These are phyloP conservation scores for Aspergillus terreus DNA, from an alignment of 2,329 filamentous ascomycete species.

Conservation along the genomic window DNA sequence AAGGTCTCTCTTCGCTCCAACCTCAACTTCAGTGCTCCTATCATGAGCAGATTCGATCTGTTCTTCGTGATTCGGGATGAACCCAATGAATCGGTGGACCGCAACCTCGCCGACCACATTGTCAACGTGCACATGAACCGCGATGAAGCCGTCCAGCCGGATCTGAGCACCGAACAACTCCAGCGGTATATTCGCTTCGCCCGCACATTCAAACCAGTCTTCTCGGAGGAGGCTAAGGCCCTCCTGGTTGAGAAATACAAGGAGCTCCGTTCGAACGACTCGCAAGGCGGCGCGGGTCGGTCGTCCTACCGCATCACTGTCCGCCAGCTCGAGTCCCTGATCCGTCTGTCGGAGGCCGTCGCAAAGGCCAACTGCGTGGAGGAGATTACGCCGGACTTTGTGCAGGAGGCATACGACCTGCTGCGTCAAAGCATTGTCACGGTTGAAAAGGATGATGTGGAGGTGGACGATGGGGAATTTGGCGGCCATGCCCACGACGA, in stretches of 20 bases:
- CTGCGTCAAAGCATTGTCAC: conserved; percentile 93
- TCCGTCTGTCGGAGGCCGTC: conserved; percentile 94
- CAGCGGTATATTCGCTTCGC: conserved; percentile 98
- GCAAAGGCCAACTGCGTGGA: conserved; percentile 96
- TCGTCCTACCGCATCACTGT: conserved; percentile 98
- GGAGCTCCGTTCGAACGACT: conserved; percentile 87
- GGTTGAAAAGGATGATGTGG: conserved; percentile 95
- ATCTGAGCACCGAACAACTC: conserved; percentile 93
- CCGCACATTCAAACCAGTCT: conserved; percentile 87
- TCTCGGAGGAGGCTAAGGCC: conserved; percentile 80
- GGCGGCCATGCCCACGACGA: conserved; percentile 45
- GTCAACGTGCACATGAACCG: conserved; percentile 89
- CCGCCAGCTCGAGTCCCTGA: conserved; percentile 91
- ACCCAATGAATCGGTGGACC: conserved; percentile 87
- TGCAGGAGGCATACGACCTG: conserved; percentile 86
- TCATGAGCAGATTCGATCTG: conserved; percentile 98
- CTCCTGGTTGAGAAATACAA: conserved; percentile 91
- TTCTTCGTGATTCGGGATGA: conserved; percentile 98
- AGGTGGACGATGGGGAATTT: conserved; percentile 74
- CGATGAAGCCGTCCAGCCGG: conserved; percentile 84
- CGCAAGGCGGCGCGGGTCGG: conserved; percentile 86
- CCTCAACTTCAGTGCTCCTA: conserved; percentile 97
- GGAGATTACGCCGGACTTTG: conserved; percentile 79
- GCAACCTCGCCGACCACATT: conserved; percentile 90
- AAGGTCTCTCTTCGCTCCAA: conserved; percentile 91